phyloP scores from a whole-genome alignment of 257 asterid species.

The Solanum peruvianum region DNA sequence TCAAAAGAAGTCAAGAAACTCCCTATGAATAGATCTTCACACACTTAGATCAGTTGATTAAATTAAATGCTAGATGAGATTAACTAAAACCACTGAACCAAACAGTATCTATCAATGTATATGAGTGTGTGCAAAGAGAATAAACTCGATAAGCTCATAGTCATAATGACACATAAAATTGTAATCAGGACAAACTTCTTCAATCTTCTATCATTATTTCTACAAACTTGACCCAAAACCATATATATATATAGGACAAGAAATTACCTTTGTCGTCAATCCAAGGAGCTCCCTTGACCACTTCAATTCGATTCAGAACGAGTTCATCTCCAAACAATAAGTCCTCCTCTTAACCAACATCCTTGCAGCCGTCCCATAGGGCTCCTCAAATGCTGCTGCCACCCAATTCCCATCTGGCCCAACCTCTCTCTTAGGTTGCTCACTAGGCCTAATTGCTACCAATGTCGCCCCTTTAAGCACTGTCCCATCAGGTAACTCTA shows the following conservation, averaged over 20 bases:
- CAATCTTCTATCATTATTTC: neutral
- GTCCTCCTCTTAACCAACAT: slow-evolving; percentile 84
- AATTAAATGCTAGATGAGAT: neutral
- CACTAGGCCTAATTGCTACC: slow-evolving; percentile 82
- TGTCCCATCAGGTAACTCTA: slow-evolving; percentile 78
- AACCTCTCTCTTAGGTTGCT: slow-evolving; percentile 52
- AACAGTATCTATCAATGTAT: neutral
- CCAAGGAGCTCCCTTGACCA: neutral
- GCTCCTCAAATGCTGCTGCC: slow-evolving; percentile 66
- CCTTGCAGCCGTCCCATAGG: slow-evolving; percentile 65
- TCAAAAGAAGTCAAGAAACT: neutral
- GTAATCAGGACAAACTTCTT: neutral
- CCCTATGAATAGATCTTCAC: neutral
- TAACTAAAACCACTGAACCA: neutral
- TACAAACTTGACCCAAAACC: neutral
- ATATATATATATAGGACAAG: neutral
- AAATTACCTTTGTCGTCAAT: slow-evolving; percentile 17
- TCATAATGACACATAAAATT: neutral
- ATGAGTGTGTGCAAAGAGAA: neutral
- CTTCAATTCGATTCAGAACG: slow-evolving; percentile 32
- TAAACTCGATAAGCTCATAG: neutral
- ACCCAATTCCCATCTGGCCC: slow-evolving; percentile 58
- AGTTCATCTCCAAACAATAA: slow-evolving; percentile 86
- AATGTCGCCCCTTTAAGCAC: slow-evolving; percentile 78
- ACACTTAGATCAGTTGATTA: neutral